phyloP scores from a whole-genome alignment of 345 rosid species.

The Moricandia arvensis region DNA sequence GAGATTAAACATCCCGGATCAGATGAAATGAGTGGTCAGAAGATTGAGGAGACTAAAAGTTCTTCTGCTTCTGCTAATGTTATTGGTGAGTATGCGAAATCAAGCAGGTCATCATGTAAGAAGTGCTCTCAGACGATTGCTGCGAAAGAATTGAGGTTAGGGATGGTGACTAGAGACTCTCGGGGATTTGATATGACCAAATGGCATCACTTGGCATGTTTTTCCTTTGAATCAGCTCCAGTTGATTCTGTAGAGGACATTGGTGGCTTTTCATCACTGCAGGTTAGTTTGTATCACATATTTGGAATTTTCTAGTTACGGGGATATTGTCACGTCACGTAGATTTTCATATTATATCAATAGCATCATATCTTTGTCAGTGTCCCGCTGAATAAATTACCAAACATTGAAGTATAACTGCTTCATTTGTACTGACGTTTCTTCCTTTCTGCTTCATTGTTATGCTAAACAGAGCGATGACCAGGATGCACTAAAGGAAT shows the following conservation, averaged over 20 bases:
- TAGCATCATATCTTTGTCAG: neutral
- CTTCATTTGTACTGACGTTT: neutral
- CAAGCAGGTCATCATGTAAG: conserved; percentile 77
- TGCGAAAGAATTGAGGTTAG: conserved; percentile 58
- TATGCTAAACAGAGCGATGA: conserved; percentile 50
- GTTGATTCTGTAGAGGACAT: conserved; percentile 44
- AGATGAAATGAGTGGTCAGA: conserved; percentile 11
- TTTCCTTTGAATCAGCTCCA: conserved; percentile 36
- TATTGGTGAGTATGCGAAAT: conserved; percentile 82
- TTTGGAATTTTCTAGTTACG: neutral
- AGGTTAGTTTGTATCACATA: conserved; percentile 43
- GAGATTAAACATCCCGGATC: conserved; percentile 1
- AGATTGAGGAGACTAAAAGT: conserved; percentile 7
- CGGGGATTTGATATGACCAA: conserved; percentile 68
- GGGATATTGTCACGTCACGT: neutral
- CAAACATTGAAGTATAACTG: neutral
- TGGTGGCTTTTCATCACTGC: conserved; percentile 58
- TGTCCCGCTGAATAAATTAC: neutral
- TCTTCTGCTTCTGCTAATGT: conserved; percentile 32
- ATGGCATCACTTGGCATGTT: conserved; percentile 81
- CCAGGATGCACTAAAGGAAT: conserved; percentile 62
- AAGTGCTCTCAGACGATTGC: conserved; percentile 59
- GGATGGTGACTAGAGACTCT: conserved; percentile 54
- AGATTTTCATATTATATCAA: neutral
- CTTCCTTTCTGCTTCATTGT: neutral